phyloP scores from a whole-genome alignment of 768 basidiomycete genomes.

The Boletus subcaerulescens region DNA sequence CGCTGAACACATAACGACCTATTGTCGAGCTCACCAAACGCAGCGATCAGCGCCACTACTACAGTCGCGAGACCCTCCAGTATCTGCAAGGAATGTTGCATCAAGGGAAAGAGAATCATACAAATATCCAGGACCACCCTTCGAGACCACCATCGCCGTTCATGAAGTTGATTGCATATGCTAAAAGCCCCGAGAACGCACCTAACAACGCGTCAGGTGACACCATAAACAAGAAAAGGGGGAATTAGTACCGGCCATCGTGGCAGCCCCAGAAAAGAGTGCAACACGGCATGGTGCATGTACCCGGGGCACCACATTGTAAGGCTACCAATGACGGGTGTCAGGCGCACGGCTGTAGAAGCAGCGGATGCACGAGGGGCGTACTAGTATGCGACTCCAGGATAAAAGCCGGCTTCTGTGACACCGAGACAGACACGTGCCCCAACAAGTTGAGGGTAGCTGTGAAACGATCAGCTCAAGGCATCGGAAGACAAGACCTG shows the following conservation, averaged over 20 bases:
- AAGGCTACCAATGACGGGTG: neutral
- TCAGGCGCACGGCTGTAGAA: neutral
- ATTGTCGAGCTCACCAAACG: neutral
- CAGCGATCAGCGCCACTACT: neutral
- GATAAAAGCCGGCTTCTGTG: constrained; percentile 3
- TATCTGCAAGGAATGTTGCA: neutral
- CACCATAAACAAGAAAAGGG: neutral
- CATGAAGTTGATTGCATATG: constrained; percentile 3
- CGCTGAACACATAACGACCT: neutral
- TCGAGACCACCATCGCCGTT: neutral
- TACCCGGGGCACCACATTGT: constrained; percentile 4
- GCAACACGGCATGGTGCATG: constrained; percentile 4
- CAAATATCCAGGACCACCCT: constrained; percentile 8
- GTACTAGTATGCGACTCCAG: neutral
- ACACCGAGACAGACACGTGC: constrained; percentile 1
- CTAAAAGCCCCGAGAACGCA: constrained; percentile 1
- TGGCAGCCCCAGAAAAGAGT: constrained; percentile 3
- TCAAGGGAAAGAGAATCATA: neutral
- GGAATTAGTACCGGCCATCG: neutral
- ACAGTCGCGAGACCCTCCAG: constrained; percentile 1
- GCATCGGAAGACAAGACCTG: neutral
- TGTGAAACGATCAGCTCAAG: neutral
- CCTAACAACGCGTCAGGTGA: neutral
- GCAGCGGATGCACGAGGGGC: neutral
- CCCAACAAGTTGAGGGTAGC: neutral